phyloP scores from a whole-genome alignment of 768 basidiomycete species.

The Pleurotus salmoneostramineus region DNA sequence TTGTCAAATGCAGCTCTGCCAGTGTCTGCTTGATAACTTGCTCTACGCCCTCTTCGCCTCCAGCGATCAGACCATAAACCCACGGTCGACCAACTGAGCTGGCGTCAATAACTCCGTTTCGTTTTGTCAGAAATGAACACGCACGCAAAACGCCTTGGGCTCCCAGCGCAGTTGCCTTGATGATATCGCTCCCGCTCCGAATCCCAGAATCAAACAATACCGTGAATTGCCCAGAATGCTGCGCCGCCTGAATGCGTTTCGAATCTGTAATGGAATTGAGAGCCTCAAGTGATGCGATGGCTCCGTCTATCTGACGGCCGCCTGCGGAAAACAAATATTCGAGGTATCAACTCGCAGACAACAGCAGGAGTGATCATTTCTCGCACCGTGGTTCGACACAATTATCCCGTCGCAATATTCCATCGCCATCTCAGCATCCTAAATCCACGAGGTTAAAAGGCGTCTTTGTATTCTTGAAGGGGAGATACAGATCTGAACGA shows the following conservation, averaged over 20 bases:
- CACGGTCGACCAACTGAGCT: slow-evolving; percentile 63
- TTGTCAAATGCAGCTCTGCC: slow-evolving; percentile 60
- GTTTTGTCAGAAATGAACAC: slow-evolving; percentile 20
- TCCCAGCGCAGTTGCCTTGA: slow-evolving; percentile 82
- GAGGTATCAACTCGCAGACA: background rate
- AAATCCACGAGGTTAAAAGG: background rate
- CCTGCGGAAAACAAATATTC: slow-evolving; percentile 29
- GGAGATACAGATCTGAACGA: background rate
- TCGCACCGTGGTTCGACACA: slow-evolving; percentile 73
- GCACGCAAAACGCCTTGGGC: slow-evolving; percentile 74
- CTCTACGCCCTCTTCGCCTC: slow-evolving; percentile 70
- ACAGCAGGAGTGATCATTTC: background rate
- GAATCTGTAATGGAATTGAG: slow-evolving; percentile 67
- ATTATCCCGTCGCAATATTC: slow-evolving; percentile 67
- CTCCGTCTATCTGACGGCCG: slow-evolving; percentile 74
- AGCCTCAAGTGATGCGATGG: slow-evolving; percentile 66
- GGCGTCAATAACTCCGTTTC: background rate
- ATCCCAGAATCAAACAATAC: slow-evolving; percentile 79
- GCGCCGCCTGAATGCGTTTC: slow-evolving; percentile 48
- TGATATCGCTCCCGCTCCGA: slow-evolving; percentile 75
- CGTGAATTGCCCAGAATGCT: slow-evolving; percentile 55
- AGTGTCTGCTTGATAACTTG: slow-evolving; percentile 65
- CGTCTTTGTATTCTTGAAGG: background rate
- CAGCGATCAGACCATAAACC: slow-evolving; percentile 68
- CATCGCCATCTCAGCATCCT: slow-evolving; percentile 68